phyloP scores from a whole-genome alignment of 2,329 filamentous ascomycete genomes.

The Fusarium hostae region DNA sequence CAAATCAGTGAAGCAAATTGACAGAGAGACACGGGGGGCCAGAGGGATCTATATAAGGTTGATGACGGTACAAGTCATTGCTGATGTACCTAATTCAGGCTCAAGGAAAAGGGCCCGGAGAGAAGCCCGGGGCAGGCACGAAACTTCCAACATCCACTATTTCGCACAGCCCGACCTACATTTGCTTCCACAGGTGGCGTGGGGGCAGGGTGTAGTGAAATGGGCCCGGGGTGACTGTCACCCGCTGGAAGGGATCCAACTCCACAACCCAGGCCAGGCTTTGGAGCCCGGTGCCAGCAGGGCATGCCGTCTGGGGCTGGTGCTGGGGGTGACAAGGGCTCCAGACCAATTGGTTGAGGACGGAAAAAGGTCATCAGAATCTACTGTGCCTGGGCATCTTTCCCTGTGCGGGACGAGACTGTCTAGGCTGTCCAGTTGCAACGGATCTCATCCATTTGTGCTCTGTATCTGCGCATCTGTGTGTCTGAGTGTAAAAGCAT shows the following conservation, averaged over 20 bases:
- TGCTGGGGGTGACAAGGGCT: constrained; percentile 5
- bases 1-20: constrained; percentile 15
- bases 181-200: constrained; percentile 36
- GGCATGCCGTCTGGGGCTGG: constrained; percentile 4
- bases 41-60: constrained; percentile 45
- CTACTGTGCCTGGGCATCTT: not conserved
- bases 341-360: constrained; percentile 4
- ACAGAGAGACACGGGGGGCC: constrained; percentile 21
- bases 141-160: constrained; percentile 32
- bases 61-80: constrained; percentile 40
- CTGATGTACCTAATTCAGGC: constrained; percentile 38
- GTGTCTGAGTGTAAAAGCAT: not conserved
- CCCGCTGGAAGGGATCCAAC: constrained; percentile 15
- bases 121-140: constrained; percentile 42
- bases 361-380: constrained; percentile 8
- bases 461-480: not conserved
- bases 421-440: not conserved
- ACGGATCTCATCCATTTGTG: not conserved
- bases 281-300: constrained; percentile 2
- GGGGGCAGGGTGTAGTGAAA: constrained; percentile 38
- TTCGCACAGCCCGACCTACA: constrained; percentile 15
- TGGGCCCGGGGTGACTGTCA: constrained; percentile 34
- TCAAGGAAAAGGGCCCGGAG: constrained; percentile 35
- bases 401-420: not conserved
- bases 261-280: constrained; percentile 1